Evolutionary conservation across 177 flowering plant genomes (phyloP).

Genomic region (Vitis hybrid): DNA sequence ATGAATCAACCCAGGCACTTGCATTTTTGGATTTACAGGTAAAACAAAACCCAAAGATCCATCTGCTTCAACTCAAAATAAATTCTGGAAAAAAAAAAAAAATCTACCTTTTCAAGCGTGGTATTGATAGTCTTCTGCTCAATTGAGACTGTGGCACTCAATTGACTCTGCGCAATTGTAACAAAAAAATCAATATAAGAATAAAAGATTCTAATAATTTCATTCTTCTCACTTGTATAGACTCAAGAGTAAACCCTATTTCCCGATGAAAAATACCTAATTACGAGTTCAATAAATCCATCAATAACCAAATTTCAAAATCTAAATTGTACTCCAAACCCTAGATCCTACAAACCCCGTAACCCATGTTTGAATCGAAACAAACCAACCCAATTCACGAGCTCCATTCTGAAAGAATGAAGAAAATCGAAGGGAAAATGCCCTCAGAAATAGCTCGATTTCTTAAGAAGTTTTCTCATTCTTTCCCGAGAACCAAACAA

Average conservation of each 20-base stretch:
- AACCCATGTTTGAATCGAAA: too few relatives aligned
- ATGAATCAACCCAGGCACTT: too few relatives aligned
- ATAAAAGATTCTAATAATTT: neutral
- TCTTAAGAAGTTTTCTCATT: neutral
- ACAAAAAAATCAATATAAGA: neutral
- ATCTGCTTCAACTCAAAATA: neutral
- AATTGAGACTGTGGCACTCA: conserved; percentile 27
- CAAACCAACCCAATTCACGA: too few relatives aligned
- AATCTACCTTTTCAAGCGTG: conserved; percentile 15
- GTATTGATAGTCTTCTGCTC: conserved; percentile 9
- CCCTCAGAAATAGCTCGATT: neutral
- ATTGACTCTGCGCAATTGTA: conserved; percentile 30
- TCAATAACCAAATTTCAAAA: too few relatives aligned
- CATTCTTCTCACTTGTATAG: neutral
- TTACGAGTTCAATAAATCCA: too few relatives aligned
- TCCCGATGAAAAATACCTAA: too few relatives aligned
- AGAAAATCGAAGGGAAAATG: neutral
- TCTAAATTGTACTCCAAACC: too few relatives aligned
- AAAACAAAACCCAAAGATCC: neutral
- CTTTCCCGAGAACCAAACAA: neutral
- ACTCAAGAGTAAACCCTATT: too few relatives aligned
- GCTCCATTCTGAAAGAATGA: too few relatives aligned
- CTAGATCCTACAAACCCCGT: too few relatives aligned
- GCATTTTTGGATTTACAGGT: too few relatives aligned
- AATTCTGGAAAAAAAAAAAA: neutral